Evolutionary conservation across 768 basidiomycete genomes (phyloP).

Genomic region (Phlebiopsis gigantea): DNA sequence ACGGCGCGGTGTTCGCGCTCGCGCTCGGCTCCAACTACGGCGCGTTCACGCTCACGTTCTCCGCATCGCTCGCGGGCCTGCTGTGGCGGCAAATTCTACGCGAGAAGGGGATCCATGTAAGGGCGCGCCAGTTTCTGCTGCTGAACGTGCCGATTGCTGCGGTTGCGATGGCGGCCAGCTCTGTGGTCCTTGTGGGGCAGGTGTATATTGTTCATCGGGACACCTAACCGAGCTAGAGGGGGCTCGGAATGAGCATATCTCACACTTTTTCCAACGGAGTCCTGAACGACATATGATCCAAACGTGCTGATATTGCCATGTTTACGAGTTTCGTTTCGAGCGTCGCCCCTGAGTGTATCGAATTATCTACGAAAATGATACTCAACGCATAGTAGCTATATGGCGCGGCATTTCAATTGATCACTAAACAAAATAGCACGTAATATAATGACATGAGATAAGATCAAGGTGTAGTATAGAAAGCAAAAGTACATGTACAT

Average conservation of each 20-base stretch:
- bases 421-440: no score
- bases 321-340: no score
- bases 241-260: no score
- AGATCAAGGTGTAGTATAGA: background rate
- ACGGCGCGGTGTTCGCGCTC: constrained; percentile 43
- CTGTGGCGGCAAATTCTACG: constrained; percentile 73
- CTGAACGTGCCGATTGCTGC: constrained; percentile 70
- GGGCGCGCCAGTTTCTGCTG: constrained; percentile 56
- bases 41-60: constrained; percentile 85
- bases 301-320: no score
- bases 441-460: background rate
- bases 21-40: constrained; percentile 89
- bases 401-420: no score
- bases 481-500: background rate
- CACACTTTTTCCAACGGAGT: background rate
- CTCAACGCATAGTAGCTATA: no score
- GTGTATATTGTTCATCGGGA: constrained; percentile 39
- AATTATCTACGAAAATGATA: no score
- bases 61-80: constrained; percentile 82
- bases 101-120: constrained; percentile 66
- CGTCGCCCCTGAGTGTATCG: no score
- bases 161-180: constrained; percentile 62
- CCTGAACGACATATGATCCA: constrained; percentile 6
- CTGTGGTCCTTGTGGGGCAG: constrained; percentile 71
- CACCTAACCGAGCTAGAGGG: no score